Base-by-base conservation (phyloP, 192 early-diverging fungal genomes). In the Backusella tuberculispora region DNA sequence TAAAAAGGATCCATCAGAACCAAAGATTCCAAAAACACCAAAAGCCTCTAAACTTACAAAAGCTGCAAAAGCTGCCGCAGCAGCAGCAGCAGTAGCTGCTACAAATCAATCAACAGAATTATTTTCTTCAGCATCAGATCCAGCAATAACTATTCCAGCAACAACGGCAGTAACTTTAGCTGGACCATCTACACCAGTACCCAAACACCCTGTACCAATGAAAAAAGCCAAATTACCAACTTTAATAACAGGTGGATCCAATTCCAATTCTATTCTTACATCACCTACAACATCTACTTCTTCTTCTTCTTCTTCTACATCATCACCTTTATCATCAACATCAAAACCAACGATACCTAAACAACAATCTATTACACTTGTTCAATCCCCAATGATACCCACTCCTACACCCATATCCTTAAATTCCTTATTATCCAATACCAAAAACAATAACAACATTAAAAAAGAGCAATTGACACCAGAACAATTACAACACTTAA, bases 371-470 rank as follows among this genome's bases (percentile, higher is more conserved):
- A n/a, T 40, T 40, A 41, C 40, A 19, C 10, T 41, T 19, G 14
- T 40, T 40, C 26, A 66, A 14, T 34, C 64, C 6, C 64, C 64
- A n/a, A 34, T 66, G 64, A 66, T 40, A 40, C 64, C 64, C 64
- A 66, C 8, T 8, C 64, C 64, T 15, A 66, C 64, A n/a, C 64
- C 64, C n/a, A 38, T 40, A 15, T 34, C 64, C 17, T 40, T 66
- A 66, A 66, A 66, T 38, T 40, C 64, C 4, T 13, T 40, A 66
- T 66, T 14, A 38, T 47, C 46, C 17, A 34, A 38, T 34, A 40
- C 64, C 38, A 15, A 66, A 66, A 38, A 34, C 29, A 34, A 2
- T 34, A 34, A 34, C 9, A 34, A 34, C 9, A 47, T 47, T 47
- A 17, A n/a, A 15, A 66, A 66, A 26, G 64, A 66, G 38, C 64